Base-by-base conservation (phyloP, 2,329 filamentous ascomycete genomes). In the Penicillium expansum region DNA sequence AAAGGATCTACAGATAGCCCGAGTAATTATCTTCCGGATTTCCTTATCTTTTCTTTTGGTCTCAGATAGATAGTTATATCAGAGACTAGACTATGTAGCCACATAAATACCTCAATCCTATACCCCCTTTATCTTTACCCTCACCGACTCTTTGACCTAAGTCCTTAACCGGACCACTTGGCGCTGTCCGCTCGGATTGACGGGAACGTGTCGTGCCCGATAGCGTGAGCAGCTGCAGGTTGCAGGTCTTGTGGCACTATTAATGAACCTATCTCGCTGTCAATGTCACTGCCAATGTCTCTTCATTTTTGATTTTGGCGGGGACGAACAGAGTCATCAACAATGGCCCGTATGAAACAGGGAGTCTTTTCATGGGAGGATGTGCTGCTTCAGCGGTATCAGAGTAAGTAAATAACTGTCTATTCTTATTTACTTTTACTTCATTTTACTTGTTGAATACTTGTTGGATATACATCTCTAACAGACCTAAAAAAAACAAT, bases 321-420 rank as follows among this genome's bases (percentile, higher is more conserved):
- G 9, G 7, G 24, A 32, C 16, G n/a, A n/a, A 22, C 22, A 30
- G 6, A 18, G n/a, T 13, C 37, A 44, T 35, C 13, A 18, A 47
- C 41, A 56, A 75, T 75, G 73, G 66, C 71, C 18, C 69, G 68
- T 49, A 67, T 67, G 38, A 75, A 71, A 53, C 66, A 67, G 38
- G 73, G 73, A 0, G 68, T 75, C 2, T 75, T 75, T 59, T 75
- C 71, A 7, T 75, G 73, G 73, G 73, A 75, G 59, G 73, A 75
- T 66, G 73, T 75, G 11, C 61, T 75, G 39, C 67, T 70, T 29
- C 72, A 75, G 49, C 71, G 72, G 56, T 75, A 74, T 59, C 71
- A 73, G 55, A 74, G 73, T 75, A 49, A 62, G 70, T n/a, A 24
- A 42, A 27, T 69, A 20, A 7, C 30, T 11, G 24, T 22, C 9